These are phyloP conservation scores for Debaryomyces singareniensis DNA, from an alignment of 1,139 yeast species.

Conservation along the genomic window DNA sequence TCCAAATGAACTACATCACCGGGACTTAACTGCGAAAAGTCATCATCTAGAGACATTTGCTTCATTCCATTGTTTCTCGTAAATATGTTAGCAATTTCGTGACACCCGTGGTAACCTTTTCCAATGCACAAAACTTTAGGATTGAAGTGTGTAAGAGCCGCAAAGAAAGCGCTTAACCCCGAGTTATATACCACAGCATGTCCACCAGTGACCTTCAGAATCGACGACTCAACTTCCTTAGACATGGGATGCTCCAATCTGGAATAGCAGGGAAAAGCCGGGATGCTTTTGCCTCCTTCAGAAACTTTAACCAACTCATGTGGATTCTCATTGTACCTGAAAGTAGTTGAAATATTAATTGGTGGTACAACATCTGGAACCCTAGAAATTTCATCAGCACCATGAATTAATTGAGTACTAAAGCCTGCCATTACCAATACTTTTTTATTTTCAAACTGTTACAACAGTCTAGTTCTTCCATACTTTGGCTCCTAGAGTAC, in stretches of 20 bases:
- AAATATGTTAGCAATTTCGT: constrained; percentile 59
- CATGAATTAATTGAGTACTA: constrained; percentile 54
- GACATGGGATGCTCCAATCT: constrained; percentile 70
- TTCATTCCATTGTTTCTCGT: constrained; percentile 56
- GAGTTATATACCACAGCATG: constrained; percentile 59
- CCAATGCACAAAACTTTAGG: constrained; percentile 77
- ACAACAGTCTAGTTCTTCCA: too few species aligned
- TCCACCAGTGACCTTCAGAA: constrained; percentile 52
- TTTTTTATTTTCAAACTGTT: too few species aligned
- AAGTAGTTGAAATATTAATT: constrained; percentile 77
- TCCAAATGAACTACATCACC: constrained; percentile 85
- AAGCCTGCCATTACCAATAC: constrained; percentile 11
- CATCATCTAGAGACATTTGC: constrained; percentile 46
- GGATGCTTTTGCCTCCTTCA: too few species aligned
- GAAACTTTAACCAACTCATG: constrained; percentile 36
- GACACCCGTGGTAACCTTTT: constrained; percentile 81
- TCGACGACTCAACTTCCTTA: constrained; percentile 57
- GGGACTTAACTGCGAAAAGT: constrained; percentile 37
- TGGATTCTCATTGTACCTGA: constrained; percentile 57
- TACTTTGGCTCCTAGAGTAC: too few species aligned
- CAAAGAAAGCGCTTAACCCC: constrained; percentile 79
- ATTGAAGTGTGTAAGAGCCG: constrained; percentile 60
- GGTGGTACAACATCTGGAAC: constrained; percentile 69
- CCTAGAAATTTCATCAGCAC: constrained; percentile 44
- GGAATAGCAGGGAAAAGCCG: constrained; percentile 43